Evolutionary conservation across 140 eudicot genomes (phyloP), one percentile per base, ranked within the genome.

Genomic region (Oenanthe javanica): DNA sequence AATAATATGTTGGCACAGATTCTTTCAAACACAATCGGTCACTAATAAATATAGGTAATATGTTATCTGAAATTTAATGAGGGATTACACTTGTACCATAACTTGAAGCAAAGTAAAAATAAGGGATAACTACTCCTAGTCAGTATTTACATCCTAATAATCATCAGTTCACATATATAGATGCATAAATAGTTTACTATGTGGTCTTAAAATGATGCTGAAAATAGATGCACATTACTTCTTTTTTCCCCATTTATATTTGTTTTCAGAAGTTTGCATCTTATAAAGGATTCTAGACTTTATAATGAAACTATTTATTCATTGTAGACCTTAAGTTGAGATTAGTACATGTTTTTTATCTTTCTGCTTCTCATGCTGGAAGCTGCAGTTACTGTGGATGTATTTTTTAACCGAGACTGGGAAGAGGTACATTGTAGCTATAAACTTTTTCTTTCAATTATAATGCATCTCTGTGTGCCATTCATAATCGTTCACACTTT

Each of bases 351-450:
- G 92, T 86, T 88, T 25, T 82, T 90, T 81, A 79, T 91, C 71
- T 84, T 93, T 75, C 72, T 90, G 84, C 84, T 93, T 43, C 81
- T 93, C 45, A 82, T 90, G 93, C 74, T 93, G 78, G 98, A 93
- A 86, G 98, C 90, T 82, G 97, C 96, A 31, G 84, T 93, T 76
- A 84, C 91, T 46, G 86, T 84, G 72, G 98, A 93, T 79, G 92
- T 93, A 36, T 88, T 89, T 82, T 82, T 93, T 13, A 93, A 93
- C 81, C 91, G 75, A 36, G 72, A 91, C 81, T 91, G 98, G 98
- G 88, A 89, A 82, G 88, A 93, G 97, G 98, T 93, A 77, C 40
- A 31, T 46, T 15, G 64, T 54, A 27, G 57, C 57, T 21, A 49
- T 50, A 43, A 49, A 73, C 12, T 12, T 16, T n/a, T 10, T 2